Evolutionary conservation across 1,284 basidiomycete genomes (phyloP).

Genomic region (Boletus semigastroideus): DNA sequence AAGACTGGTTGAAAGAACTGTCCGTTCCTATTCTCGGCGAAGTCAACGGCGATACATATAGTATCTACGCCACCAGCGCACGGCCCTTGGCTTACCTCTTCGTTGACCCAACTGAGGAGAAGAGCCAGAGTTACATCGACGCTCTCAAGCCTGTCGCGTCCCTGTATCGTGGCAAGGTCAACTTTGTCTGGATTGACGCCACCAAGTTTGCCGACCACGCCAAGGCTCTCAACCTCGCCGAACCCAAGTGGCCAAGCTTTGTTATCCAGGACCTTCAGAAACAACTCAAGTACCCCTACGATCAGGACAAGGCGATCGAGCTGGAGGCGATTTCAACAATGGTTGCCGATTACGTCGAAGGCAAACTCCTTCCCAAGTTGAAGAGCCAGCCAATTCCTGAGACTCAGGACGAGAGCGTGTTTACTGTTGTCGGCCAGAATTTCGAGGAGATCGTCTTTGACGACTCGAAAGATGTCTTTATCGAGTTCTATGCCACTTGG

Average conservation of each 20-base stretch:
- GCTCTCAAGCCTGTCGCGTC: slow-evolving; percentile 76
- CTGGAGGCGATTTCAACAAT: slow-evolving; percentile 58
- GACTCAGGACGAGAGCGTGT: slow-evolving; percentile 81
- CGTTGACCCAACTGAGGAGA: slow-evolving; percentile 76
- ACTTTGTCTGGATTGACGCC: slow-evolving; percentile 99
- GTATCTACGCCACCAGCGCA: slow-evolving; percentile 75
- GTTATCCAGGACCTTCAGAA: slow-evolving; percentile 86
- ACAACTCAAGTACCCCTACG: slow-evolving; percentile 89
- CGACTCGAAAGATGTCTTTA: slow-evolving; percentile 91
- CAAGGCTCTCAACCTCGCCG: slow-evolving; percentile 86
- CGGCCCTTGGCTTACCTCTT: slow-evolving; percentile 97
- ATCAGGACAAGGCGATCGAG: slow-evolving; percentile 64
- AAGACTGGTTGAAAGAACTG: slow-evolving; percentile 80
- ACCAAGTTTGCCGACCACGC: slow-evolving; percentile 95
- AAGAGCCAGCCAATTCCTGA: slow-evolving; percentile 91
- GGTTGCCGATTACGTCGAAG: slow-evolving; percentile 67
- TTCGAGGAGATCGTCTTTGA: slow-evolving; percentile 88
- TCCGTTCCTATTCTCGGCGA: slow-evolving; percentile 90
- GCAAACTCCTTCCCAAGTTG: slow-evolving; percentile 79
- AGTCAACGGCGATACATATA: slow-evolving; percentile 94
- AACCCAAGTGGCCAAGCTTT: slow-evolving; percentile 89
- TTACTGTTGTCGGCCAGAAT: slow-evolving; percentile 84
- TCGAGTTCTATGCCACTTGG: slow-evolving; percentile 98
- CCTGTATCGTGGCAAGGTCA: slow-evolving; percentile 83
- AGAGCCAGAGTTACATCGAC: slow-evolving; percentile 67